Evolutionary conservation across 768 basidiomycete genomes (phyloP).

Genomic region (Russula olivacea): DNA sequence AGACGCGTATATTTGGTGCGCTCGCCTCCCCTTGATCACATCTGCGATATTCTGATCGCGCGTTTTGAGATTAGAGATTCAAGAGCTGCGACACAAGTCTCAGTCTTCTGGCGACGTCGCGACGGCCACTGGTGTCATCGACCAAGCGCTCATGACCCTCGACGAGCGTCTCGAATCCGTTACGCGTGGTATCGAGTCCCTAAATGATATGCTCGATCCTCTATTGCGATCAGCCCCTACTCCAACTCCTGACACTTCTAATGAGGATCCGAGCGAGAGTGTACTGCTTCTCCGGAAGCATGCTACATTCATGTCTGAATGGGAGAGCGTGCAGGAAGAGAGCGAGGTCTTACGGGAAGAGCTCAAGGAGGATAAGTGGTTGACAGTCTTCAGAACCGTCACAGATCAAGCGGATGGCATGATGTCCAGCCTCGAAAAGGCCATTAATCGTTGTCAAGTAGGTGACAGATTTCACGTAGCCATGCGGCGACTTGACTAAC

Average conservation of each 20-base stretch:
- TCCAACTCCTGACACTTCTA: conserved; percentile 39
- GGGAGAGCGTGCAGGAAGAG: conserved; percentile 76
- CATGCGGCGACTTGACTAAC: conserved; percentile 2
- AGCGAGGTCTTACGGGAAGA: conserved; percentile 82
- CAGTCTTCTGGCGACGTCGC: conserved; percentile 54
- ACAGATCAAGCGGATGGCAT: conserved; percentile 95
- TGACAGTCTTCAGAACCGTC: conserved; percentile 90
- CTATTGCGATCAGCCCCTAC: conserved; percentile 45
- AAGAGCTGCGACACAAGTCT: conserved; percentile 86
- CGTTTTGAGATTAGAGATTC: conserved; percentile 56
- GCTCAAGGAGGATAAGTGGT: conserved; percentile 95
- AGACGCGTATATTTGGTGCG: conserved; percentile 86
- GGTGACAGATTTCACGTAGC: conserved; percentile 27
- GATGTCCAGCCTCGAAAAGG: conserved; percentile 95
- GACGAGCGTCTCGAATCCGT: conserved; percentile 75
- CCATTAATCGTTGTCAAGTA: conserved; percentile 84
- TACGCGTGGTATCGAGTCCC: conserved; percentile 60
- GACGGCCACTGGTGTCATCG: conserved; percentile 63
- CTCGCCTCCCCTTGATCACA: neutral
- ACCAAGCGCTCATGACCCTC: conserved; percentile 72
- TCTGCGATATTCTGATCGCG: neutral
- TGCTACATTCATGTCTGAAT: conserved; percentile 63
- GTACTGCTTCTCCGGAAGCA: conserved; percentile 65
- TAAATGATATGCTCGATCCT: conserved; percentile 62
- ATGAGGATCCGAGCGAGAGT: conserved; percentile 37